A percentile compares a stretch with the other conserved stretches of the same genome.
Conservation (phyloP, 2,329 filamentous ascomycete genomes). For the Chalaropsis ovoidea region DNA sequence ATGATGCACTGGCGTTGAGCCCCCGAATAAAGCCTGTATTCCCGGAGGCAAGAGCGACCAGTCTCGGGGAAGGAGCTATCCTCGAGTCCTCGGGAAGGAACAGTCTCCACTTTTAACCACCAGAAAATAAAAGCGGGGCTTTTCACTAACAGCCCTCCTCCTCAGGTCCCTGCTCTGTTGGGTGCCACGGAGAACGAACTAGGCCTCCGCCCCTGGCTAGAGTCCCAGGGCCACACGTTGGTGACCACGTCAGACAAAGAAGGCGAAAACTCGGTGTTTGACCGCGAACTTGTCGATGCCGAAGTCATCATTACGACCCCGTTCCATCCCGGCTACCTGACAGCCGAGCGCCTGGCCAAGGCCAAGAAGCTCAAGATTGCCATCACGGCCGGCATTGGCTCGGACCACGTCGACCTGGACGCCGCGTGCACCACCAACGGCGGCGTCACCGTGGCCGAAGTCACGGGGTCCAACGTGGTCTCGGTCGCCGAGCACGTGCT, state of each 20-base stretch:
- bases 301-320: conserved; percentile 99
- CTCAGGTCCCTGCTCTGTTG: conserved; percentile 64
- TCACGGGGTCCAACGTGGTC: conserved; percentile 96
- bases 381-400: conserved; percentile 93
- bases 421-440: conserved; percentile 98
- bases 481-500: conserved; percentile 98
- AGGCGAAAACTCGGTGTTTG: conserved; percentile 81
- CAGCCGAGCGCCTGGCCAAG: conserved; percentile 87
- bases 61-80: neutral
- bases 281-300: conserved; percentile 89
- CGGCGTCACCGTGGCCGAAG: conserved; percentile 91
- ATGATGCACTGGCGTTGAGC: neutral
- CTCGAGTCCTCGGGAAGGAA: neutral
- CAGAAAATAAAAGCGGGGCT: neutral
- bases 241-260: conserved; percentile 98
- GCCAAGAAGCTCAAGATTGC: conserved; percentile 99
- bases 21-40: neutral
- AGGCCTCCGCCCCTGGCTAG: conserved; percentile 92
- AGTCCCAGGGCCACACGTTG: conserved; percentile 91
- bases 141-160: conserved; percentile 14
- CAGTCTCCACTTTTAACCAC: neutral
- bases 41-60: neutral
- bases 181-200: conserved; percentile 98
- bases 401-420: conserved; percentile 94
- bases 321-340: conserved; percentile 99